These are phyloP conservation scores for Boletus reticuloceps DNA, from an alignment of 768 basidiomycete genomes.

Conservation along the genomic window DNA sequence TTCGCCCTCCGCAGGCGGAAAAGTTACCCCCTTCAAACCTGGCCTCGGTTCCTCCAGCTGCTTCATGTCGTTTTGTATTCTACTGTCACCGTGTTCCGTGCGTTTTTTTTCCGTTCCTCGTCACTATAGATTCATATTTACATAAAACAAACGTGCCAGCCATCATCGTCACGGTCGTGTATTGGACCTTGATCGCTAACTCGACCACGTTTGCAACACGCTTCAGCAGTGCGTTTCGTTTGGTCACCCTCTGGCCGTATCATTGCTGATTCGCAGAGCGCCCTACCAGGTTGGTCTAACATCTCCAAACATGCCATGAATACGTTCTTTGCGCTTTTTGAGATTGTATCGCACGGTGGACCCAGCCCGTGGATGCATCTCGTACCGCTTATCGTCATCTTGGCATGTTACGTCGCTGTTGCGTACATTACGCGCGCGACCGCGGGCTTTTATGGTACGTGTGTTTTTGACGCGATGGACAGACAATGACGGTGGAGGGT, in stretches of 20 bases:
- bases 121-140: background rate
- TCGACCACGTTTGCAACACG: conserved; percentile 38
- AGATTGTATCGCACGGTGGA: conserved; percentile 53
- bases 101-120: conserved; percentile 24
- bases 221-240: conserved; percentile 36
- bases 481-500: background rate
- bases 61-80: conserved; percentile 53
- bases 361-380: conserved; percentile 55
- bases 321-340: conserved; percentile 51
- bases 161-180: conserved; percentile 61
- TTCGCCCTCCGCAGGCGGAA: conserved; percentile 38
- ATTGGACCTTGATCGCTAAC: conserved; percentile 53
- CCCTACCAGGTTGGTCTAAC: conserved; percentile 52
- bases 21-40: conserved; percentile 55
- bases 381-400: conserved; percentile 44
- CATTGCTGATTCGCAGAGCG: background rate
- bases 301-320: conserved; percentile 64
- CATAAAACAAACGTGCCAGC: conserved; percentile 36
- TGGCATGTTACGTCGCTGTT: conserved; percentile 58
- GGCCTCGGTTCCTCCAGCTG: conserved; percentile 54
- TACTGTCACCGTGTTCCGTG: conserved; percentile 57
- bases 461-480: background rate
- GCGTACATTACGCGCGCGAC: conserved; percentile 65
- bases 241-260: background rate
- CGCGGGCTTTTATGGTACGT: conserved; percentile 65